A percentile compares a stretch with the other conserved stretches of the same genome.
Conservation (phyloP, 2,329 filamentous ascomycete genomes). For the Ascochyta fabae region DNA sequence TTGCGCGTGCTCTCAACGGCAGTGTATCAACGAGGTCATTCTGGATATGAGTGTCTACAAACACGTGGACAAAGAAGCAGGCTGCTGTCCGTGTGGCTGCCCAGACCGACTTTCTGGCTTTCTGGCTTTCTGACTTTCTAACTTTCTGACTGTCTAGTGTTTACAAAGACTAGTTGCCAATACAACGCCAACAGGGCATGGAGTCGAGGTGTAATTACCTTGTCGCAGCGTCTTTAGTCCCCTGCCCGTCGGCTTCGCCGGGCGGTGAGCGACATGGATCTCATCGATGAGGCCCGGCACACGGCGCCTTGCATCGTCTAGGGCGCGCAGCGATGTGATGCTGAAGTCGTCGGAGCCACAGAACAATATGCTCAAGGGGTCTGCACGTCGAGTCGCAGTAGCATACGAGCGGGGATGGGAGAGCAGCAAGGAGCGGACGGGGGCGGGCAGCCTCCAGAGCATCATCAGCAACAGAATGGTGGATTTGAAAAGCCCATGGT, state of each 20-base stretch:
- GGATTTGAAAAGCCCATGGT: not conserved
- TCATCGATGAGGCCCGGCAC: slow-evolving; percentile 58
- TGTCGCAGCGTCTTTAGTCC: slow-evolving; percentile 72
- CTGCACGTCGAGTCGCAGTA: slow-evolving; percentile 7
- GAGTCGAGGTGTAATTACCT: slow-evolving; percentile 55
- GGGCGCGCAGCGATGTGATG: slow-evolving; percentile 73
- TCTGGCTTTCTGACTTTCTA: too few relatives aligned
- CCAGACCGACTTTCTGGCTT: too few relatives aligned
- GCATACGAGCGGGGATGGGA: not conserved
- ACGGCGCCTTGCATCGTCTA: slow-evolving; percentile 65
- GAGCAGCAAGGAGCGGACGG: slow-evolving; percentile 28
- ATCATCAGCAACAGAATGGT: slow-evolving; percentile 3
- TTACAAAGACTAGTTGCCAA: not conserved
- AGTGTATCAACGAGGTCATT: not conserved
- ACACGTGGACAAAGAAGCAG: too few relatives aligned
- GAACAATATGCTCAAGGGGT: slow-evolving; percentile 83
- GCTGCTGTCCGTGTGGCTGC: too few relatives aligned
- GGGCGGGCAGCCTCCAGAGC: slow-evolving; percentile 31
- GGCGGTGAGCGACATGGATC: slow-evolving; percentile 84
- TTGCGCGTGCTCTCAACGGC: not conserved
- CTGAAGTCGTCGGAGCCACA: slow-evolving; percentile 95
- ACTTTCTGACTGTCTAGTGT: not conserved
- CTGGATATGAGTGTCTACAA: not conserved
- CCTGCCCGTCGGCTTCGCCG: slow-evolving; percentile 78
- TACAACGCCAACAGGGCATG: not conserved